These are phyloP conservation scores for Podaxis sp. DNA, from an alignment of 768 basidiomycete species.

Conservation along the genomic window DNA sequence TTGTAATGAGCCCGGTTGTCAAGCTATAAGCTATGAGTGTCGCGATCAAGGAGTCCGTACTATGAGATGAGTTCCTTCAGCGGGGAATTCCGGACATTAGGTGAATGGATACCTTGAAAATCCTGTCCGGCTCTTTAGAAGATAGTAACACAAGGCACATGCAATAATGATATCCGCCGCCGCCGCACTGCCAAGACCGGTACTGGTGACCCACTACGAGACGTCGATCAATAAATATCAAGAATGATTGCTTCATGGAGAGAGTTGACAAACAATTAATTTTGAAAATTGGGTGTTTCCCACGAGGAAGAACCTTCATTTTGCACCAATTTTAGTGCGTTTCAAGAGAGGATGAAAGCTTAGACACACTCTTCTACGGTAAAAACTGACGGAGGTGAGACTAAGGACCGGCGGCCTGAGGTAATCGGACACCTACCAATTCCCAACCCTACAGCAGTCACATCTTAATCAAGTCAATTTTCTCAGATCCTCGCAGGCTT, in stretches of 20 bases:
- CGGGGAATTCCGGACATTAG: background rate
- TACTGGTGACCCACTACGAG: slow-evolving; percentile 46
- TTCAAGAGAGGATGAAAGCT: background rate
- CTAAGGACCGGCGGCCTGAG: background rate
- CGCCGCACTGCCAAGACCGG: slow-evolving; percentile 47
- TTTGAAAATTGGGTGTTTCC: slow-evolving; percentile 32
- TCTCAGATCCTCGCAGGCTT: slow-evolving; percentile 16
- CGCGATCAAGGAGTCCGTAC: slow-evolving; percentile 45
- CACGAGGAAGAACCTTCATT: slow-evolving; percentile 33
- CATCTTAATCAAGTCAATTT: background rate
- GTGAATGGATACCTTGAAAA: slow-evolving; percentile 31
- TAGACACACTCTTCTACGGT: slow-evolving; percentile 43
- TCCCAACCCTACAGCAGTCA: slow-evolving; percentile 32
- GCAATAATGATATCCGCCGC: slow-evolving; percentile 52
- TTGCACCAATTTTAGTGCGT: slow-evolving; percentile 14
- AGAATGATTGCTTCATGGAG: background rate
- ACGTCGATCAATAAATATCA: slow-evolving; percentile 43
- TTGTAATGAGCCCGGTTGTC: slow-evolving; percentile 44
- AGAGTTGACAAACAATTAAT: slow-evolving; percentile 31
- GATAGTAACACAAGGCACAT: slow-evolving; percentile 44
- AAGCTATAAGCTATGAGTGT: slow-evolving; percentile 45
- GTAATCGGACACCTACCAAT: slow-evolving; percentile 31
- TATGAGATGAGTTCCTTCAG: slow-evolving; percentile 17
- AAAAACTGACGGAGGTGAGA: slow-evolving; percentile 34
- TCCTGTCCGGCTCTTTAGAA: slow-evolving; percentile 48